Conservation (phyloP, 2,329 filamentous ascomycete genomes). For the Aspergillus flavus region DNA sequence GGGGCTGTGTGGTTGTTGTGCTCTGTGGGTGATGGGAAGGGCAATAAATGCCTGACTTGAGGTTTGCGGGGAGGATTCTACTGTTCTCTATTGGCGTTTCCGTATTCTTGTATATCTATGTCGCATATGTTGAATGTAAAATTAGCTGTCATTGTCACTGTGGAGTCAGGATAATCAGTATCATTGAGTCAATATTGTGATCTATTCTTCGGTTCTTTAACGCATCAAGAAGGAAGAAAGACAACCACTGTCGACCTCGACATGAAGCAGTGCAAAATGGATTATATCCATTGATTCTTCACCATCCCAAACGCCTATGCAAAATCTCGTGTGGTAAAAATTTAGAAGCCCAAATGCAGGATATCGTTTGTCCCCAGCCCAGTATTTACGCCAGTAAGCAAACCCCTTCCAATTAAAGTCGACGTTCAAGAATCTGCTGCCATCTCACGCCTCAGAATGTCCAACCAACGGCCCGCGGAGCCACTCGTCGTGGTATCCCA, state of each 20-base stretch:
- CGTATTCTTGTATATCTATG: constrained; percentile 16
- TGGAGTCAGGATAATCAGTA: constrained; percentile 9
- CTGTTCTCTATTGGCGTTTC: constrained; percentile 8
- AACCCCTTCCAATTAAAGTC: constrained; percentile 1
- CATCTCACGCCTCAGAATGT: too few relatives aligned
- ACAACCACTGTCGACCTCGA: neutral
- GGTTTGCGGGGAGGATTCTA: neutral
- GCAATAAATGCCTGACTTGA: too few relatives aligned
- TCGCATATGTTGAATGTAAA: constrained; percentile 11
- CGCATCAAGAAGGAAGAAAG: neutral
- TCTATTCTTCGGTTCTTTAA: constrained; percentile 1
- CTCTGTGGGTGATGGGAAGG: neutral
- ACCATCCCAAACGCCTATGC: constrained; percentile 14
- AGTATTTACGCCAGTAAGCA: constrained; percentile 18
- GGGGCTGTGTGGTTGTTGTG: neutral
- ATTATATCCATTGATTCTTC: neutral
- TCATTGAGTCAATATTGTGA: constrained; percentile 7
- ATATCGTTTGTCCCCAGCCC: constrained; percentile 17
- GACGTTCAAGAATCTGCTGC: neutral
- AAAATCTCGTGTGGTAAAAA: constrained; percentile 8
- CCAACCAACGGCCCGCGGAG: neutral
- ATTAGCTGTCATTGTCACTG: constrained; percentile 4
- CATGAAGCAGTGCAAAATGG: neutral
- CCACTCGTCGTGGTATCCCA: neutral
- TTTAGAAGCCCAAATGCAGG: constrained; percentile 19